phyloP scores from a whole-genome alignment of 768 basidiomycete genomes.

The Scleroderma bovista region DNA sequence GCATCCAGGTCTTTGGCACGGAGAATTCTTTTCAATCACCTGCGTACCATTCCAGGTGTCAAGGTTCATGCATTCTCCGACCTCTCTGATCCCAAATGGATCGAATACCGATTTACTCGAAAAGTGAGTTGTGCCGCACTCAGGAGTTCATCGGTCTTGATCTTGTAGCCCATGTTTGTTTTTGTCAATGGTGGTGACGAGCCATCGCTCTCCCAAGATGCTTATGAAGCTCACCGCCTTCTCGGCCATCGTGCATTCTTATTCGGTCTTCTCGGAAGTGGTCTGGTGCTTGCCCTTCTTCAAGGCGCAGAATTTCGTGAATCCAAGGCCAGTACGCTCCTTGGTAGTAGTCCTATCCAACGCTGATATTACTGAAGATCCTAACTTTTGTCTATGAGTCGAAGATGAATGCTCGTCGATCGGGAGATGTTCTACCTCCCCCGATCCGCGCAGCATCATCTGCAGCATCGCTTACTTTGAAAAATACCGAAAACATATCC shows the following conservation, averaged over 20 bases:
- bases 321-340: slow-evolving; percentile 43
- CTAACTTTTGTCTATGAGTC: slow-evolving; percentile 52
- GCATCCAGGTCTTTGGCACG: slow-evolving; percentile 51
- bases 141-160: background rate
- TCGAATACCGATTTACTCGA: slow-evolving; percentile 33
- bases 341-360: background rate
- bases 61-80: slow-evolving; percentile 42
- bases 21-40: slow-evolving; percentile 44
- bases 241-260: slow-evolving; percentile 48
- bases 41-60: slow-evolving; percentile 34
- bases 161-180: slow-evolving; percentile 58
- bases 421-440: slow-evolving; percentile 9
- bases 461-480: slow-evolving; percentile 10
- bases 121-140: slow-evolving; percentile 30
- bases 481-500: background rate
- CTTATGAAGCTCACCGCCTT: slow-evolving; percentile 22
- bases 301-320: slow-evolving; percentile 55
- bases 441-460: slow-evolving; percentile 6
- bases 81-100: slow-evolving; percentile 46
- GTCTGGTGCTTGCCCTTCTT: slow-evolving; percentile 47
- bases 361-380: slow-evolving; percentile 35
- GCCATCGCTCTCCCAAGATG: slow-evolving; percentile 4
- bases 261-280: slow-evolving; percentile 41
- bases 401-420: slow-evolving; percentile 19
- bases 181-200: slow-evolving; percentile 51